Evolutionary conservation across 192 early-diverging fungal species (phyloP).

Genomic region (Rhizophagus sp.): DNA sequence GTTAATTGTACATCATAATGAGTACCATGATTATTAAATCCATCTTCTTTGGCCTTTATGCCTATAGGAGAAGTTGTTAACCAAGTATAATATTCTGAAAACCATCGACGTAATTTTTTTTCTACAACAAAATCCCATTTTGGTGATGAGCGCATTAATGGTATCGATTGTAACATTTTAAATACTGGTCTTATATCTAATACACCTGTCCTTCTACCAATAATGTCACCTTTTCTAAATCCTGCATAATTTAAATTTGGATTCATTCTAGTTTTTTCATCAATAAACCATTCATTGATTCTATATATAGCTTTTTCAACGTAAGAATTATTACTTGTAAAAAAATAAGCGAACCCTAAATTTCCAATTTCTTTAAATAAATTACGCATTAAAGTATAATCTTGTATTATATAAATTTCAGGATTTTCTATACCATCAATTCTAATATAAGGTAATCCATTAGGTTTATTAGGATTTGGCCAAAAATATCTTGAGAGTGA

Average conservation of each 20-base stretch:
- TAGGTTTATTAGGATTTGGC: slow-evolving; percentile 42
- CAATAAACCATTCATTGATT: slow-evolving; percentile 57
- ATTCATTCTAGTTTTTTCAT: slow-evolving; percentile 60
- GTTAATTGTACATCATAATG: slow-evolving; percentile 56
- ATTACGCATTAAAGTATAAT: slow-evolving; percentile 40
- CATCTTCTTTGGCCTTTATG: slow-evolving; percentile 29
- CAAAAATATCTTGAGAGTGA: slow-evolving; percentile 61
- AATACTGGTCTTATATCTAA: slow-evolving; percentile 47
- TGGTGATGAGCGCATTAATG: slow-evolving; percentile 37
- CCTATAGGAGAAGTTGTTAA: slow-evolving; percentile 35
- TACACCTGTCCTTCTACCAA: slow-evolving; percentile 43
- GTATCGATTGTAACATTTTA: slow-evolving; percentile 41
- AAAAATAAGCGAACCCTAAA: slow-evolving; percentile 55
- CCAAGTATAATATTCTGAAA: slow-evolving; percentile 41
- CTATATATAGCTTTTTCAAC: slow-evolving; percentile 39
- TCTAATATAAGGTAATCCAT: slow-evolving; percentile 53
- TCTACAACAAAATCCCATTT: slow-evolving; percentile 37
- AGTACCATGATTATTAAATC: slow-evolving; percentile 57
- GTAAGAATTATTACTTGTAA: slow-evolving; percentile 47
- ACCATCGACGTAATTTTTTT: slow-evolving; percentile 40
- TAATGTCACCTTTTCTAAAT: slow-evolving; percentile 42
- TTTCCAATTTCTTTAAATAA: slow-evolving; percentile 46
- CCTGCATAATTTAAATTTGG: slow-evolving; percentile 59
- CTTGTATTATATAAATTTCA: slow-evolving; percentile 46
- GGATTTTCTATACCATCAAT: slow-evolving; percentile 55